These are phyloP conservation scores for Cyberlindnera maritima DNA, from an alignment of 805 yeast species.

Conservation along the genomic window DNA sequence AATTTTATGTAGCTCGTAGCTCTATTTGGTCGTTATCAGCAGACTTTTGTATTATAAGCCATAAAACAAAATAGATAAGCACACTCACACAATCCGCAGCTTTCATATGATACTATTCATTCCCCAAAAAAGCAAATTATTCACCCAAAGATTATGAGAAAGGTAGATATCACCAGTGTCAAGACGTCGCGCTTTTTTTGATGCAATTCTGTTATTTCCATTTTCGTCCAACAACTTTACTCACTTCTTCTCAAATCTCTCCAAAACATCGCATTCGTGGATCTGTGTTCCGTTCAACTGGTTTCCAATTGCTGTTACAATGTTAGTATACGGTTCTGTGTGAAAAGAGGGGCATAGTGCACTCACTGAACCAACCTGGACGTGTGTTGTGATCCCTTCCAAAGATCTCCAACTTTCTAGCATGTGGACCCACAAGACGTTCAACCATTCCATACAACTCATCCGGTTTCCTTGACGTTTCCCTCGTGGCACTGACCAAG, in stretches of 20 bases:
- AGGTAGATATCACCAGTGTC: too few species aligned
- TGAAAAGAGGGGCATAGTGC: too few species aligned
- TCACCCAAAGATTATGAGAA: too few species aligned
- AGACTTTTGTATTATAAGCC: too few species aligned
- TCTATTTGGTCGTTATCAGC: too few species aligned
- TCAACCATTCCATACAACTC: constrained; percentile 86
- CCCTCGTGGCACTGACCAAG: constrained; percentile 80
- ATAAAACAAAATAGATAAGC: too few species aligned
- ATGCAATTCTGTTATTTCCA: constrained; percentile 9
- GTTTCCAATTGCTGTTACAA: constrained; percentile 57
- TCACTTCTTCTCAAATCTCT: constrained; percentile 5
- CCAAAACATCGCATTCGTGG: constrained; percentile 54
- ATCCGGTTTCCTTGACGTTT: constrained; percentile 88
- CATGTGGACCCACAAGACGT: constrained; percentile 71
- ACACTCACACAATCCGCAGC: too few species aligned
- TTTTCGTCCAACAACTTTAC: too few species aligned
- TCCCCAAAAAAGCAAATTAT: too few species aligned
- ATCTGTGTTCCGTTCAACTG: constrained; percentile 62
- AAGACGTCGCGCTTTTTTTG: constrained; percentile 1
- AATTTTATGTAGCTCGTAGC: too few species aligned
- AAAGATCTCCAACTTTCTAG: constrained; percentile 83
- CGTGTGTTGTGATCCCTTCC: constrained; percentile 85
- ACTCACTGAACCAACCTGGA: constrained; percentile 76
- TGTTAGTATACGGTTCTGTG: too few species aligned
- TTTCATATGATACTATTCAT: too few species aligned